These are phyloP conservation scores for Clonostachys chloroleuca DNA, from an alignment of 2,329 filamentous ascomycete species.

Conservation along the genomic window DNA sequence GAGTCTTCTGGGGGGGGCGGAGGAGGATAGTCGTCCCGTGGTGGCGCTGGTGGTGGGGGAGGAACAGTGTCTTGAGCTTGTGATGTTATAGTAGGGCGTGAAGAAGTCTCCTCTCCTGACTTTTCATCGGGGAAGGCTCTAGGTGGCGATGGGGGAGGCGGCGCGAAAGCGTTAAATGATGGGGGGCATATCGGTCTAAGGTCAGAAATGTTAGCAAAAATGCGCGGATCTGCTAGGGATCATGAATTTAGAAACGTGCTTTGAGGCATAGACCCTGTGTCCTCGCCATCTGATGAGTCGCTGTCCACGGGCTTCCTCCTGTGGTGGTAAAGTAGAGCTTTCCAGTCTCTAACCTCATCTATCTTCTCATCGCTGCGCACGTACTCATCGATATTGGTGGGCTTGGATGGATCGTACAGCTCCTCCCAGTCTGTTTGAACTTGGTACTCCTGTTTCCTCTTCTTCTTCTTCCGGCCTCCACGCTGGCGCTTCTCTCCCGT, in stretches of 20 bases:
- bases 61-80: constrained; percentile 23
- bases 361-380: constrained; percentile 80
- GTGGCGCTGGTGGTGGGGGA: constrained; percentile 14
- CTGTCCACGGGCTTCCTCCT: constrained; percentile 39
- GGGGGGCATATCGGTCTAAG: constrained; percentile 22
- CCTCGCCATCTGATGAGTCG: constrained; percentile 27
- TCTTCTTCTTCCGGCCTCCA: constrained; percentile 75
- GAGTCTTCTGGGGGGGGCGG: constrained; percentile 32
- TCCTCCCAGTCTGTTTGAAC: constrained; percentile 82
- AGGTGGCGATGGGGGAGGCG: constrained; percentile 43
- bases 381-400: constrained; percentile 83
- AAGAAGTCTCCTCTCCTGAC: constrained; percentile 68
- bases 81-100: constrained; percentile 30
- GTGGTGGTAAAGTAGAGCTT: constrained; percentile 72
- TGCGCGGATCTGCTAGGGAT: not conserved
- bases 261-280: constrained; percentile 14
- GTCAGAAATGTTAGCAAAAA: not conserved
- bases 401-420: constrained; percentile 78
- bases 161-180: constrained; percentile 53
- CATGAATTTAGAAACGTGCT: constrained; percentile 19
- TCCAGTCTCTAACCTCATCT: constrained; percentile 79
- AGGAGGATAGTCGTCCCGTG: constrained; percentile 12
- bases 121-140: constrained; percentile 48
- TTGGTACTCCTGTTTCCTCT: constrained; percentile 53
- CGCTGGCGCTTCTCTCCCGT: constrained; percentile 63